Evolutionary conservation across 805 yeast genomes (phyloP), one percentile per base, ranked within the genome.

Genomic region (Ogataea nitratoaversa): DNA sequence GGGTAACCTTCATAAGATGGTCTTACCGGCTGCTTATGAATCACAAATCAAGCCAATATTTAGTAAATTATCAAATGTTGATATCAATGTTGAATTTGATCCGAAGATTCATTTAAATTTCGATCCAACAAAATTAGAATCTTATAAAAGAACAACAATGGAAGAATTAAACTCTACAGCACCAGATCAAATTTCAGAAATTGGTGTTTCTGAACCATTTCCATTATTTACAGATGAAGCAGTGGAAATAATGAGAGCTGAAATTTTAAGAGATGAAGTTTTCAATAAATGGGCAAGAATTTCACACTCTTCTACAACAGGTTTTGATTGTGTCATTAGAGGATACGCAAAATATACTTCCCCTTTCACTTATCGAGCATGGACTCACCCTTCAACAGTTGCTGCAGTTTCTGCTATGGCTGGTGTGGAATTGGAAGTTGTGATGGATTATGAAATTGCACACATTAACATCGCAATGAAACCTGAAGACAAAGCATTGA

Each of bases 221-320:
- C 80, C 80, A 4, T 62, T 78, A 34, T 78, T 78, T 59, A 76
- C 81, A 1, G 74, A 74, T 23, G 82, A 78, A 49, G 82, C 83
- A 2, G 63, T 76, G 40, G 70, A 69, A 30, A 70, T 78, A 34
- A 77, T 78, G 82, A 71, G 74, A 57, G 70, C 71, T 45, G 83
- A 78, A 53, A 53, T 75, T 30, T 65, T 77, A 51, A 56, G 63
- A 32, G 70, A 71, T 44, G 76, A 75, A 35, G 57, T 65, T 6
- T 72, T 76, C 42, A 40, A 62, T 43, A 61, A 67, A 38, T 68
- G 67, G 54, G 78, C 74, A 20, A 62, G 81, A 42, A 49, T 56
- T 36, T 61, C 66, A 18, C 59, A 58, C 46, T 57, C 56, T 40
- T 71, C 80, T 23, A 68, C 73, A n/a, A 56, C 72, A 4, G 80